Percentiles rank a stretch among this genome's conserved stretches.
Evolutionary conservation across 1,139 yeast species (phyloP).

Genomic region (Scheffersomyces parashehatae): DNA sequence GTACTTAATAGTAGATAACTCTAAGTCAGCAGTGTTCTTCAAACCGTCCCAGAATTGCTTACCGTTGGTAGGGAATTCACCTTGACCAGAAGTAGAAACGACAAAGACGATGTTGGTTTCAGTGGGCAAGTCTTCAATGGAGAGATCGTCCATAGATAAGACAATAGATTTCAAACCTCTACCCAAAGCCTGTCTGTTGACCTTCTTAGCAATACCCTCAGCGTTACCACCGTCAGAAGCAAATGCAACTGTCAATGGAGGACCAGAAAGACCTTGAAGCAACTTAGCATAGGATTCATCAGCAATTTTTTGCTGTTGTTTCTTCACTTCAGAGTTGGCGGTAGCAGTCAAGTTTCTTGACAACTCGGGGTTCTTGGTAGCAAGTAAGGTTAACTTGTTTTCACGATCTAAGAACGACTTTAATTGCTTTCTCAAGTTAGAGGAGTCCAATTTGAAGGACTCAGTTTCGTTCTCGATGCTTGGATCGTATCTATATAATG

Average conservation of each 20-base stretch:
- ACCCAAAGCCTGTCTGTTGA: slow-evolving; percentile 80
- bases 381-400: slow-evolving; percentile 76
- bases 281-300: slow-evolving; percentile 75
- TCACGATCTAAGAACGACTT: slow-evolving; percentile 85
- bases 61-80: slow-evolving; percentile 96
- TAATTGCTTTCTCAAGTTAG: slow-evolving; percentile 74
- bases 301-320: slow-evolving; percentile 66
- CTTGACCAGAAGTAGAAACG: slow-evolving; percentile 94
- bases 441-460: slow-evolving; percentile 78
- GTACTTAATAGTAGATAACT: slow-evolving; percentile 66
- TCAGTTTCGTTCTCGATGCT: slow-evolving; percentile 45
- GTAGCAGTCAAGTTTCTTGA: slow-evolving; percentile 71
- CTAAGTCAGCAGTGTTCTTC: slow-evolving; percentile 69
- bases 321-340: slow-evolving; percentile 58
- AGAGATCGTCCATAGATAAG: slow-evolving; percentile 81
- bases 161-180: slow-evolving; percentile 82
- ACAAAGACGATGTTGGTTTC: slow-evolving; percentile 83
- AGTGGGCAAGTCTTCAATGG: slow-evolving; percentile 74
- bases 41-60: slow-evolving; percentile 86
- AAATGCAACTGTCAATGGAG: slow-evolving; percentile 85
- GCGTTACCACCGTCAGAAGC: slow-evolving; percentile 98
- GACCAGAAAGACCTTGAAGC: slow-evolving; percentile 87
- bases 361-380: slow-evolving; percentile 70
- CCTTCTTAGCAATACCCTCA: slow-evolving; percentile 75
- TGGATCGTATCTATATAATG: slow-evolving; percentile 86